Base-by-base conservation (phyloP, 768 basidiomycete genomes). In the Guyanaporus albipodus region DNA sequence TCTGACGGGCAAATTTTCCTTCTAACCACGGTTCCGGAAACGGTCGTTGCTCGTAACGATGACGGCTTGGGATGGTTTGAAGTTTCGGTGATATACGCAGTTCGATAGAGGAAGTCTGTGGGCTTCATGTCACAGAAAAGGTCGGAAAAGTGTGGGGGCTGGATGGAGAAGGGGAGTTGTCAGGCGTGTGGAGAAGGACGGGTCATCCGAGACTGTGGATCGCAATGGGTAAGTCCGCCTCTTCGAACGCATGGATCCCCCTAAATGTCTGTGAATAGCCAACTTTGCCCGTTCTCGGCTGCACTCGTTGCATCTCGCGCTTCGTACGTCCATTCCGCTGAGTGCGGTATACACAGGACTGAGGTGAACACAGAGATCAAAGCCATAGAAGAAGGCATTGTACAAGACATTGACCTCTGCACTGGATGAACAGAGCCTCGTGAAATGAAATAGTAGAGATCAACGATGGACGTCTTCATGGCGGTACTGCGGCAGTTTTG, bases 81-180 rank as follows among this genome's bases (percentile, higher is more conserved):
- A 82, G 78, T 1, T 73, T 74, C 46, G 76, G 75, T 8, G 72
- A 78, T 53, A 54, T 73, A 5, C 66, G 63, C 17, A 60, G 63
- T 14, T 64, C 71, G 6, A 56, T 79, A 24, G 60, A 60, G 43
- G 57, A 65, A 17, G 61, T 84, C 6, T 74, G 77, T 42, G 80
- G 77, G 0, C 63, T 73, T 4, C 71, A 74, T 18, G 59, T 78
- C 8, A 70, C 66, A 2, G 52, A 67, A 31, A 67, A 70, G 58
- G 67, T 82, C 48, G 71, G 75, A 44, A 69, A 73, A n/a, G 62
- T 85, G 12, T 80, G 84, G 86, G 79, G 85, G 29, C 55, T 87
- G 46, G 74, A 84, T 59, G 64, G 69, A 31, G 82, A 90, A 64
- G 82, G 83, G 2, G 83, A 87, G 58, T 55, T 81, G 21, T 67